Base-by-base conservation (phyloP, 2,329 filamentous ascomycete species). In the Colletotrichum eleusines region DNA sequence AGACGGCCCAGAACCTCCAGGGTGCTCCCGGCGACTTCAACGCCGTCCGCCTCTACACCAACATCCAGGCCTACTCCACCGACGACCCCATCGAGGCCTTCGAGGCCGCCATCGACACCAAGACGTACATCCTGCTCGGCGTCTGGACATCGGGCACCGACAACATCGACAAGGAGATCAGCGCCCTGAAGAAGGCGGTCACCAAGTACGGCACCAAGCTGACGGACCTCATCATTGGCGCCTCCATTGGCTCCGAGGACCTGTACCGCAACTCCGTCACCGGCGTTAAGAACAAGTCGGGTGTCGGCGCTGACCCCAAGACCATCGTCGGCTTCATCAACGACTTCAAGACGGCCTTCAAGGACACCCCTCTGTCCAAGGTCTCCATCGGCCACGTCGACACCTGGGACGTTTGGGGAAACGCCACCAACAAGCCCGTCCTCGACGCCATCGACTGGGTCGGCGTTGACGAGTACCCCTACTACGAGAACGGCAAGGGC, bases 71-170 rank as follows among this genome's bases (percentile, higher is more conserved):
- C 77, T 83, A 88, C 80, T 84, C 91, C 77, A 87, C 93, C 84
- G 87, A 88, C 75, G 92, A 95, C 80, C 94, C 94, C 63, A 85
- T 97, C 77, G 84, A 94, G 84, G 94, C 94, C 51, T 89, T 95
- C 82, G 92, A 94, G 82, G 90, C 90, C 44, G 90, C 90, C 75
- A 83, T 91, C 55, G 82, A 84, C 70, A 89, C 88, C 72, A 83
- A 89, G 53, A 89, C 88, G 23, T 81, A 86, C 73, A 81, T 92
- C 54, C 87, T 92, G 44, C 88, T 91, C 62, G 90, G 90, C 73
- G 82, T 92, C 76, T 92, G 90, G 90, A 80, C 86, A 59, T 87
- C 86, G 23, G 87, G 87, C 74, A 83, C 82, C 54, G 79, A 80
- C 65, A 87, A 84, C 78, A 91, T 87, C 78, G 81, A 85, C 73